Base-by-base conservation (phyloP, 257 asterid species). In the Lithospermum erythrorhizon region DNA sequence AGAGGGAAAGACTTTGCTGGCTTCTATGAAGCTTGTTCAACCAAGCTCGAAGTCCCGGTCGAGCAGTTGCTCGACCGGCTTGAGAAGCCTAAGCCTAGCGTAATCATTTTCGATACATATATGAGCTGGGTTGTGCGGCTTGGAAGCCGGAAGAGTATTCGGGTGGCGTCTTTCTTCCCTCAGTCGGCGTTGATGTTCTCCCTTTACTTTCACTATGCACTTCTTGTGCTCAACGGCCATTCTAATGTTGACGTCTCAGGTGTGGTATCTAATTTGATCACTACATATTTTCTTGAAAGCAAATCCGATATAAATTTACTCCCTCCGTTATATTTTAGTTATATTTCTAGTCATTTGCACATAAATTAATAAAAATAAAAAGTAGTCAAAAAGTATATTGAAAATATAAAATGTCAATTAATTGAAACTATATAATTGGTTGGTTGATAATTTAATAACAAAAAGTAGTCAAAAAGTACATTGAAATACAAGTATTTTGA, bases 121-220 rank as follows among this genome's bases (percentile, higher is more conserved):
- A 14, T 78, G 70, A 21, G 54, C 16, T 81, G 89, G 86, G 74
- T 59, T 0, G 61, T 57, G 1, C 66, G 65, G 1, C 45, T 78
- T 17, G 84, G 73, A 5, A 57, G 37, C 1, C 65, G 80, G 61
- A 72, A 80, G 79, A 75, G 66, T 65, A 75, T 86, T 56, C 87
- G 81, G 62, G 58, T 82, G 69, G 93, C 84, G 32, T 54, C 70
- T 3, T 8, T 76, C 51, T 86, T 83, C 82, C 21, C 83, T 6
- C 68, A 70, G 86, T 73, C 89, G 47, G 82, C 90, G 1, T 60
- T 81, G 21, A 61, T 76, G 30, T 86, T 68, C 63, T 14, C 83
- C 8, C 9, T 78, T 37, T 19, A 68, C 48, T 37, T 37, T 74
- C 81, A 80, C 55, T 69, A 65, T 63, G 27, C 49, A 13, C 41